Evolutionary conservation across 352 stramenopile genomes (phyloP).

Genomic region (Pythium apleroticum): DNA sequence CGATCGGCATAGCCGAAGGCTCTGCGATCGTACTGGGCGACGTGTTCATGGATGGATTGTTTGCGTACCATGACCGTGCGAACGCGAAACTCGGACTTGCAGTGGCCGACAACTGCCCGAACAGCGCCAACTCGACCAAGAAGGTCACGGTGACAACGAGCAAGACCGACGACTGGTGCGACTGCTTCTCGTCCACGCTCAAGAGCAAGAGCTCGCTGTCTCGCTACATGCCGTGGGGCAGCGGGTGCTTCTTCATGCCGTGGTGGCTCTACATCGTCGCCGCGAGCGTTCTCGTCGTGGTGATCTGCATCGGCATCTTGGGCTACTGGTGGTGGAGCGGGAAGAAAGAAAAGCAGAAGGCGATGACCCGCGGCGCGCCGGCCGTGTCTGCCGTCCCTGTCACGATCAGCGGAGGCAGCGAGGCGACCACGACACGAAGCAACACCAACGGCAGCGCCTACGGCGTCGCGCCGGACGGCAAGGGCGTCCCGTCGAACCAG

Average conservation of each 20-base stretch:
- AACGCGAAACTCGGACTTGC: conserved; percentile 60
- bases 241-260: conserved; percentile 77
- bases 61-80: conserved; percentile 70
- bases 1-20: conserved; percentile 77
- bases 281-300: conserved; percentile 51
- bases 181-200: conserved; percentile 67
- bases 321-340: conserved; percentile 55
- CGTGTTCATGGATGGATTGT: conserved; percentile 87
- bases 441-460: neutral
- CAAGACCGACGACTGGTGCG: conserved; percentile 55
- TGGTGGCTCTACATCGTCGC: conserved; percentile 88
- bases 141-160: conserved; percentile 47
- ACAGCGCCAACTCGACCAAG: conserved; percentile 73
- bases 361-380: conserved; percentile 4
- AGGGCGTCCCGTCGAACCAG: conserved; percentile 4
- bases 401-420: neutral
- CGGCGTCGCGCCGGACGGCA: neutral
- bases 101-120: conserved; percentile 76
- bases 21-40: conserved; percentile 68
- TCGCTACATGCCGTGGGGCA: conserved; percentile 58
- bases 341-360: conserved; percentile 11
- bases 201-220: conserved; percentile 58
- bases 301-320: conserved; percentile 55
- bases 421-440: neutral
- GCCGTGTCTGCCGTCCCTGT: neutral